Conservation (phyloP, 2,329 filamentous ascomycete genomes). For the Penicillium sp. region DNA sequence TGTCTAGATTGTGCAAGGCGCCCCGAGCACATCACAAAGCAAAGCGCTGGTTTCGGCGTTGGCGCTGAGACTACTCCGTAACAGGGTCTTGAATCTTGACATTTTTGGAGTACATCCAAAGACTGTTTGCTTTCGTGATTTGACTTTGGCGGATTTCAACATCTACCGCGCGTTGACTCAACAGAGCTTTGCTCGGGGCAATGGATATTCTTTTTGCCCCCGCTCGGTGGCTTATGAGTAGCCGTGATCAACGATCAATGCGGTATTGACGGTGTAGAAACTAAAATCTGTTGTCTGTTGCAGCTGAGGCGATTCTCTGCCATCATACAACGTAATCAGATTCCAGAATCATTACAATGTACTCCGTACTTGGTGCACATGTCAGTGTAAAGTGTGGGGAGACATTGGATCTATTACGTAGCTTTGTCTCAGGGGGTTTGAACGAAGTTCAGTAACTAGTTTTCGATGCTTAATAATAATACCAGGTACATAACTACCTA, state of each 20-base stretch:
- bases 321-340: neutral
- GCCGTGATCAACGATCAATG: neutral
- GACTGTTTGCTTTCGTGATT: neutral
- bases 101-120: neutral
- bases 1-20: slow-evolving; percentile 4
- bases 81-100: neutral
- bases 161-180: neutral
- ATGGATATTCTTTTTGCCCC: neutral
- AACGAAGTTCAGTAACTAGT: neutral
- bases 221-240: neutral
- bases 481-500: neutral
- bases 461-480: slow-evolving; percentile 1
- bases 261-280: neutral
- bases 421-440: slow-evolving; percentile 10
- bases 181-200: neutral
- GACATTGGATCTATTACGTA: slow-evolving; percentile 8
- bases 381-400: slow-evolving; percentile 3
- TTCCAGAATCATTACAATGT: neutral
- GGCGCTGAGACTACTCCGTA: neutral
- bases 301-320: neutral
- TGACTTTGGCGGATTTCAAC: neutral
- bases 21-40: slow-evolving; percentile 8
- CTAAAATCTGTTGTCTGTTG: neutral
- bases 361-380: neutral
- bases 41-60: neutral